Conservation (phyloP, 1,284 basidiomycete genomes). For the Clitocybe nebularis region DNA sequence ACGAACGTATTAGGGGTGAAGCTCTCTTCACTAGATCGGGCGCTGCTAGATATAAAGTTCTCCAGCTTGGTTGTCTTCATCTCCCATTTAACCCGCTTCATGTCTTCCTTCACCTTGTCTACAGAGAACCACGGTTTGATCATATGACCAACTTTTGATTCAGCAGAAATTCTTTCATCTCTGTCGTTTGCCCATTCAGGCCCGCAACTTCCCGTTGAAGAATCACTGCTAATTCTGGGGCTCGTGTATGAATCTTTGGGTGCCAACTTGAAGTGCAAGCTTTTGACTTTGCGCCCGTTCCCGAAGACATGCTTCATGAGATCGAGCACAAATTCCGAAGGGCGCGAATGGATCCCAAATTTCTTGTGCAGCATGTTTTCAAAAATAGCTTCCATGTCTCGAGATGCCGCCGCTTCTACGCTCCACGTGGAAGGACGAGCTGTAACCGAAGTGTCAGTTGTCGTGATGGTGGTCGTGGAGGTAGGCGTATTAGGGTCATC, state of each 20-base stretch:
- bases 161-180: conserved; percentile 19
- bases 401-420: conserved; percentile 29
- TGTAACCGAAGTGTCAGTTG: conserved; percentile 4
- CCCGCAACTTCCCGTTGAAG: not conserved
- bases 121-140: conserved; percentile 28
- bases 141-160: conserved; percentile 21
- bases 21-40: conserved; percentile 7
- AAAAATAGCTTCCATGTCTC: conserved; percentile 47
- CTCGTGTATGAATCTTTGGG: conserved; percentile 31
- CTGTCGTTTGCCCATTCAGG: conserved; percentile 9
- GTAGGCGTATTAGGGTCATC: conserved; percentile 10
- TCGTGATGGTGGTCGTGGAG: conserved; percentile 11
- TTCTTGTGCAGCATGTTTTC: conserved; percentile 47
- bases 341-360: conserved; percentile 45
- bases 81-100: conserved; percentile 19
- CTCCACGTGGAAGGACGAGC: conserved; percentile 29
- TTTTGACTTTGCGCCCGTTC: conserved; percentile 31
- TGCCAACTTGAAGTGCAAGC: conserved; percentile 53
- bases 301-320: conserved; percentile 50
- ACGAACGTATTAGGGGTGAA: conserved; percentile 12
- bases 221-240: not conserved
- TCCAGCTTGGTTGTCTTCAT: conserved; percentile 11
- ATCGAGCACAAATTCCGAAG: conserved; percentile 40
- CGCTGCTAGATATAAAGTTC: not conserved
- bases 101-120: conserved; percentile 32